Percentiles rank a stretch among this genome's conserved stretches.
Conservation (phyloP, 805 yeast species). For the Kuraishia hungarica region DNA sequence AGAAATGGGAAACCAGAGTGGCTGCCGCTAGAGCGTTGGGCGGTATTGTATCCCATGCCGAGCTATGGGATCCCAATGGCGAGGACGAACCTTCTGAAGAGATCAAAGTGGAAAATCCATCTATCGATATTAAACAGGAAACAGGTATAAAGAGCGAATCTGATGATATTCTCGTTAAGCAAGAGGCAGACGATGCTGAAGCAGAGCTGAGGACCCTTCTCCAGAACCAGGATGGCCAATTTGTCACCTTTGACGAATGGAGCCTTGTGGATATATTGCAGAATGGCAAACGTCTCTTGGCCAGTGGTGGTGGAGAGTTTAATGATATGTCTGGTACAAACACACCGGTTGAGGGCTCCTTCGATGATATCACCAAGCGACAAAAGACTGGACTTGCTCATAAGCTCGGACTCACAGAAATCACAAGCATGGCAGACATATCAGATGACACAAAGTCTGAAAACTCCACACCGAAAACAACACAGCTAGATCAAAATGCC, state of each 20-base stretch:
- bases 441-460: neutral
- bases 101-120: constrained; percentile 7
- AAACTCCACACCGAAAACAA: neutral
- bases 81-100: no score
- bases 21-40: constrained; percentile 95
- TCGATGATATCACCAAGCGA: constrained; percentile 9
- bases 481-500: neutral
- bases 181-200: constrained; percentile 14
- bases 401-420: constrained; percentile 20
- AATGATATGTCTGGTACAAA: constrained; percentile 7
- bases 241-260: constrained; percentile 44
- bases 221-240: constrained; percentile 35
- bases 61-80: constrained; percentile 76
- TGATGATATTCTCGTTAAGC: constrained; percentile 10
- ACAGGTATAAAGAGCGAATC: constrained; percentile 7
- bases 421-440: neutral
- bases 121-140: constrained; percentile 6
- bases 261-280: constrained; percentile 37
- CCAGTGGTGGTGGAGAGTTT: constrained; percentile 46
- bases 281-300: constrained; percentile 48
- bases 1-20: constrained; percentile 93
- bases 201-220: constrained; percentile 24
- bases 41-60: constrained; percentile 75
- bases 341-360: neutral
- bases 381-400: constrained; percentile 20